Conservation (phyloP, 768 basidiomycete genomes). For the Ramaria sp. region DNA sequence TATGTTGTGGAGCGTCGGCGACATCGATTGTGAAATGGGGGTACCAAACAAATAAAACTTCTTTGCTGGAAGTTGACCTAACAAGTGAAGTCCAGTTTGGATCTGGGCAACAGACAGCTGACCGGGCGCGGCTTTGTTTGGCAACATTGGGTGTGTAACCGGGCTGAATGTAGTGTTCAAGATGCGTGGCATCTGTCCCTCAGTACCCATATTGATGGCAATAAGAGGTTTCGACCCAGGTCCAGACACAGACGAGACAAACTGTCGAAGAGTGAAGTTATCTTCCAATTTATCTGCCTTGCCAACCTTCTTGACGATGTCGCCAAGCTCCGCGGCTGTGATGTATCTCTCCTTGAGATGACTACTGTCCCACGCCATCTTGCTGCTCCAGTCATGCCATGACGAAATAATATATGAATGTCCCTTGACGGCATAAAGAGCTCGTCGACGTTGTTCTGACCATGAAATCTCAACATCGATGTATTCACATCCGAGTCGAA, state of each 20-base stretch:
- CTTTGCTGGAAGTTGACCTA: constrained; percentile 67
- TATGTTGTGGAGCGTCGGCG: constrained; percentile 88
- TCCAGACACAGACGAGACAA: constrained; percentile 41
- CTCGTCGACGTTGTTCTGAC: constrained; percentile 49
- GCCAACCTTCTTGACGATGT: constrained; percentile 88
- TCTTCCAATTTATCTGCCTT: constrained; percentile 67
- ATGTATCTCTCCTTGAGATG: constrained; percentile 60
- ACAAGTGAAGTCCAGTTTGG: constrained; percentile 66
- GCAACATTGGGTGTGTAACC: constrained; percentile 82
- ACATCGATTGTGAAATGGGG: constrained; percentile 84
- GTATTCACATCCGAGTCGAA: constrained; percentile 84
- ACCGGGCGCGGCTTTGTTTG: constrained; percentile 82
- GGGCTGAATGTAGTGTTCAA: constrained; percentile 82
- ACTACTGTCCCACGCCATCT: constrained; percentile 67
- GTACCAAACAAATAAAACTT: constrained; percentile 82
- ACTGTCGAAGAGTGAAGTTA: constrained; percentile 70
- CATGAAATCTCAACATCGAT: constrained; percentile 83
- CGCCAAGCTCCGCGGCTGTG: constrained; percentile 56
- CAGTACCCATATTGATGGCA: constrained; percentile 87
- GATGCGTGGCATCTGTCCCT: constrained; percentile 85
- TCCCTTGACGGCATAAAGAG: constrained; percentile 54
- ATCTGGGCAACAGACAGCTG: constrained; percentile 86
- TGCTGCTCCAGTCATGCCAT: constrained; percentile 91
- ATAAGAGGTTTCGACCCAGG: constrained; percentile 70
- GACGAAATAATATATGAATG: constrained; percentile 78